Evolutionary conservation across 768 basidiomycete genomes (phyloP).

Genomic region (Candolleomyces aberdarensis): DNA sequence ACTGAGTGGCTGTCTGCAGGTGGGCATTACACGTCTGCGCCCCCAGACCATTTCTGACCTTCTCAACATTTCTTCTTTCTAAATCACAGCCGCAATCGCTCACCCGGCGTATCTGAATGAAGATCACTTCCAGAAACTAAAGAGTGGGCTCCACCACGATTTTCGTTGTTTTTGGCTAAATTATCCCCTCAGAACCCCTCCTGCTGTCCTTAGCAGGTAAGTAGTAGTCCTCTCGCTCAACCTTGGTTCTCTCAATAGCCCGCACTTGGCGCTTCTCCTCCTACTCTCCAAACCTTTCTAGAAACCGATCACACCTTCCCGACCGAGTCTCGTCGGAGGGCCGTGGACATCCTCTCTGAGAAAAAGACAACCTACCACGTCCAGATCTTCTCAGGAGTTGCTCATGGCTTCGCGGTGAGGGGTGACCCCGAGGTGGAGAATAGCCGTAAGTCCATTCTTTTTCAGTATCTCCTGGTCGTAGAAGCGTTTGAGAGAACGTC

Average conservation of each 20-base stretch:
- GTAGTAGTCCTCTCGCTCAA: background rate
- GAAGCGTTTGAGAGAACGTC: background rate
- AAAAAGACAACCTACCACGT: slow-evolving; percentile 40
- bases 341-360: slow-evolving; percentile 42
- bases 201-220: slow-evolving; percentile 45
- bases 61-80: background rate
- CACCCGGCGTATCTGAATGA: slow-evolving; percentile 39
- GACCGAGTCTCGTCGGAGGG: slow-evolving; percentile 33
- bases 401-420: slow-evolving; percentile 37
- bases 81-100: slow-evolving; percentile 33
- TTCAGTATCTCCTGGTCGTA: too few relatives aligned
- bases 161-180: background rate
- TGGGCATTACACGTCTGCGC: slow-evolving; percentile 14
- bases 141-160: slow-evolving; percentile 26
- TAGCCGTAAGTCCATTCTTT: slow-evolving; percentile 10
- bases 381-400: slow-evolving; percentile 39
- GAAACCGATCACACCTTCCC: slow-evolving; percentile 46
- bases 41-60: background rate
- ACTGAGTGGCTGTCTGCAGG: slow-evolving; percentile 40
- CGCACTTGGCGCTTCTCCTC: background rate
- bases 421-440: slow-evolving; percentile 29
- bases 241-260: too few relatives aligned
- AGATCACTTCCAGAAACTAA: slow-evolving; percentile 32
- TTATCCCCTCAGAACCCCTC: slow-evolving; percentile 37
- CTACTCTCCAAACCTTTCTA: slow-evolving; percentile 10